Conservation (phyloP, 306 rosid species). For the Lablab purpureus region DNA sequence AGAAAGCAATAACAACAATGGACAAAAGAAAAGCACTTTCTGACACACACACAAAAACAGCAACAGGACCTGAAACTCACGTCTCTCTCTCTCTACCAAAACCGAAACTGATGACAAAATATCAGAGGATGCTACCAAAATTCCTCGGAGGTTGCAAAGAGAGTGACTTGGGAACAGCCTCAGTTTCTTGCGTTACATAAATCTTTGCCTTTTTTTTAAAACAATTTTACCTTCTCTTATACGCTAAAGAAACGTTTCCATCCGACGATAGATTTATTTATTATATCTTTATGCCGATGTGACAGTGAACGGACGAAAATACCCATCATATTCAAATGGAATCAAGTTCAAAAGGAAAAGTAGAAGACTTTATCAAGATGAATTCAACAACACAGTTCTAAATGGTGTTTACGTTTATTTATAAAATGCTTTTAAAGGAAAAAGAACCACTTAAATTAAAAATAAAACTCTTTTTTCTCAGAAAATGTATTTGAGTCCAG, state of each 20-base stretch:
- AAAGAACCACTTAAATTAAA: too few relatives aligned
- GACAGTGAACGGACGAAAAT: constrained; percentile 17
- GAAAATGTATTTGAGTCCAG: too few relatives aligned
- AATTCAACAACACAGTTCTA: neutral
- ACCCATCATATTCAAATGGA: neutral
- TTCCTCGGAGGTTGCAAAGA: constrained; percentile 52
- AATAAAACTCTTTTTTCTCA: too few relatives aligned
- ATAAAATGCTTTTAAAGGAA: too few relatives aligned
- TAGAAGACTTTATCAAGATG: neutral
- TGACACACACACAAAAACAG: constrained; percentile 25
- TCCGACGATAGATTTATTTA: neutral
- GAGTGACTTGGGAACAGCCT: constrained; percentile 31
- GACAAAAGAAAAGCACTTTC: constrained; percentile 23
- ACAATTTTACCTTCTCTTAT: constrained; percentile 44
- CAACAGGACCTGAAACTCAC: neutral
- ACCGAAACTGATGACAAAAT: constrained; percentile 19
- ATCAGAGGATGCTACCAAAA: constrained; percentile 30
- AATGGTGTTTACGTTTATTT: neutral
- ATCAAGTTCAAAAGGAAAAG: neutral
- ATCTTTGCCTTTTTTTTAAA: neutral
- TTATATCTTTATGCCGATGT: neutral
- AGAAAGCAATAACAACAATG: constrained; percentile 6
- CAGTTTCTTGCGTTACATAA: neutral
- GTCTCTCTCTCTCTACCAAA: constrained; percentile 13
- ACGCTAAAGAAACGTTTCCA: constrained; percentile 48